Conservation (phyloP, 371 early-diverging fungal species). For the Mycotypha africana region DNA sequence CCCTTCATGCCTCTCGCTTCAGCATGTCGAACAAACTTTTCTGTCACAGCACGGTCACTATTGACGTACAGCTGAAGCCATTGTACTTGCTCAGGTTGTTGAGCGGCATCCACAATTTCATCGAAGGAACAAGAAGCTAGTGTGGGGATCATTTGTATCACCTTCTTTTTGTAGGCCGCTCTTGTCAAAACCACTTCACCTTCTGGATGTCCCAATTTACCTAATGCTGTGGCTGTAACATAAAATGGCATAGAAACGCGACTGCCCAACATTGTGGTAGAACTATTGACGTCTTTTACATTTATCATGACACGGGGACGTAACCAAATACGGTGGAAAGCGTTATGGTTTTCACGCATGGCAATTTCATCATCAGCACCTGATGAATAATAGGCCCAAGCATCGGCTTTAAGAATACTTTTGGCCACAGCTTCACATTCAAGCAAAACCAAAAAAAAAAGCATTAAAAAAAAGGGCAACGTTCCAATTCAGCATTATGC, state of each 20-base stretch:
- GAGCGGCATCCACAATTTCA: conserved; percentile 49
- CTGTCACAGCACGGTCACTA: conserved; percentile 67
- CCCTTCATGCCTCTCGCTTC: conserved; percentile 78
- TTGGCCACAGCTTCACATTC: conserved; percentile 53
- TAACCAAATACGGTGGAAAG: conserved; percentile 72
- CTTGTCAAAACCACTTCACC: conserved; percentile 68
- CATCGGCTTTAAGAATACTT: conserved; percentile 50
- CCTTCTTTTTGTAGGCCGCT: conserved; percentile 45
- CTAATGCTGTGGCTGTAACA: conserved; percentile 60
- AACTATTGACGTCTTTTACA: conserved; percentile 59
- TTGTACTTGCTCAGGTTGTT: conserved; percentile 32
- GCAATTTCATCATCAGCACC: conserved; percentile 85
- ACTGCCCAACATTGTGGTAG: conserved; percentile 62
- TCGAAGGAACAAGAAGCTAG: conserved; percentile 68
- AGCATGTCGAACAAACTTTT: conserved; percentile 71
- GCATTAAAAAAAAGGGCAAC: background rate
- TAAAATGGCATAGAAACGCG: conserved; percentile 46
- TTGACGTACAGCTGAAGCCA: conserved; percentile 96
- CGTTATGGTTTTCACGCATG: conserved; percentile 71
- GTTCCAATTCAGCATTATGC: background rate
- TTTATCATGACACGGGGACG: conserved; percentile 76
- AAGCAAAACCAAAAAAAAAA: no score
- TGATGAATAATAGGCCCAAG: conserved; percentile 85
- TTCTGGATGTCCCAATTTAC: conserved; percentile 72
- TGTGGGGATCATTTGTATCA: conserved; percentile 71